phyloP scores from a whole-genome alignment of 805 yeast genomes.

The Candida methanosorbosa region DNA sequence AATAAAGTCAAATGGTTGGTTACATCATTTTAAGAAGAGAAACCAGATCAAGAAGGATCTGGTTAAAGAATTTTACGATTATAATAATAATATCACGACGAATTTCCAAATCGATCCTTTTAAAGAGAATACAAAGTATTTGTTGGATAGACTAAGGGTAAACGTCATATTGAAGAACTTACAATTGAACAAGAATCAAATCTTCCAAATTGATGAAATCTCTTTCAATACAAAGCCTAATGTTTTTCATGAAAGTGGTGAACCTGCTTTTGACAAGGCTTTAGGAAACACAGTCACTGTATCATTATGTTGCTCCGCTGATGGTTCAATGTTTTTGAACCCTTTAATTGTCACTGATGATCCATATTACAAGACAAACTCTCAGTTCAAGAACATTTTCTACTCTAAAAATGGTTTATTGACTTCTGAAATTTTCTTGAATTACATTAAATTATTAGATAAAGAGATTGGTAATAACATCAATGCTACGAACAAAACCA shows the following conservation, averaged over 20 bases:
- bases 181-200: conserved; percentile 15
- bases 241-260: conserved; percentile 7
- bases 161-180: conserved; percentile 8
- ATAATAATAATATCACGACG: neutral
- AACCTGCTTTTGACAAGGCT: conserved; percentile 1
- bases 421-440: conserved; percentile 18
- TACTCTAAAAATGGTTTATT: conserved; percentile 16
- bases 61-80: conserved; percentile 16
- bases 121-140: no score
- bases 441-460: conserved; percentile 15
- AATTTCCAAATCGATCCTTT: conserved; percentile 2
- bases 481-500: conserved; percentile 10
- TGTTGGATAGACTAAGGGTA: conserved; percentile 21
- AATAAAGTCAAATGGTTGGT: conserved; percentile 31
- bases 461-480: conserved; percentile 1
- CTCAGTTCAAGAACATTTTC: conserved; percentile 6
- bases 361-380: conserved; percentile 4
- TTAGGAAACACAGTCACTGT: conserved; percentile 15
- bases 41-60: conserved; percentile 19
- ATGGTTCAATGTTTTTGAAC: conserved; percentile 16
- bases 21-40: conserved; percentile 28
- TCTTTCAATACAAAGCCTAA: conserved; percentile 15
- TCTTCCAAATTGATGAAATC: conserved; percentile 30
- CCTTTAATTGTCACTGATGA: conserved; percentile 21
- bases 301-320: conserved; percentile 19